Evolutionary conservation across 805 yeast species (phyloP), one percentile per base, ranked within the genome.

Genomic region (Ascoidea asiatica): DNA sequence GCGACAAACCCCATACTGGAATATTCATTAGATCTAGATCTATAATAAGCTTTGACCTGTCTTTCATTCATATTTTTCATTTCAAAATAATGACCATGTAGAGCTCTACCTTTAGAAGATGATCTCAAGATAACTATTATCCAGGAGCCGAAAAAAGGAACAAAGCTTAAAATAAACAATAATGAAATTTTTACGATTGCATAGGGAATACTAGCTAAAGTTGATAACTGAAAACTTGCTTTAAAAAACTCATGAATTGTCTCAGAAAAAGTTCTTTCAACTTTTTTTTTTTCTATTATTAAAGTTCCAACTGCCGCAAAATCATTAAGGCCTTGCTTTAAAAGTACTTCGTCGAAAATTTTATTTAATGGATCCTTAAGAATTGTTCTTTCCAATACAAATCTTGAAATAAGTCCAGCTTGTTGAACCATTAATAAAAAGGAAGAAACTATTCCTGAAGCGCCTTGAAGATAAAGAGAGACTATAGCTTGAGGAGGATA

Each of bases 301-400:
- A 21, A 21, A 6, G 21, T 29, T 6, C 41, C 38, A 5, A 43
- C 39, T 19, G 43, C 41, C 2, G 40, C 37, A 8, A 47, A 39
- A 18, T n/a, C 11, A 18, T 42, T 43, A 5, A 46, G 35, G 5
- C 44, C 52, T 21, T 47, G 38, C 22, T 46, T 42, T 18, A 22
- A 3, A 5, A 49, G 6, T 5, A 47, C 50, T 18, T 44, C 37
- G 23, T 65, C 69, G 48, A 65, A 65, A 2, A 62, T 52, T 11
- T 43, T 44, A 2, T 44, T 48, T 5, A 63, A 46, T 1, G 65
- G 62, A 2, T 44, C 45, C 2, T 67, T 66, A 17, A 65, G 48
- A 2, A 65, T 48, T n/a, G 62, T 43, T 3, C 46, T 37, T 18
- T 56, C 56, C 36, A 58, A 54, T 36, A 64, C 52, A 19, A 57